Evolutionary conservation across 2,329 filamentous ascomycete species (phyloP), one percentile per base, ranked within the genome.

Genomic region (Aspergillus unguis): DNA sequence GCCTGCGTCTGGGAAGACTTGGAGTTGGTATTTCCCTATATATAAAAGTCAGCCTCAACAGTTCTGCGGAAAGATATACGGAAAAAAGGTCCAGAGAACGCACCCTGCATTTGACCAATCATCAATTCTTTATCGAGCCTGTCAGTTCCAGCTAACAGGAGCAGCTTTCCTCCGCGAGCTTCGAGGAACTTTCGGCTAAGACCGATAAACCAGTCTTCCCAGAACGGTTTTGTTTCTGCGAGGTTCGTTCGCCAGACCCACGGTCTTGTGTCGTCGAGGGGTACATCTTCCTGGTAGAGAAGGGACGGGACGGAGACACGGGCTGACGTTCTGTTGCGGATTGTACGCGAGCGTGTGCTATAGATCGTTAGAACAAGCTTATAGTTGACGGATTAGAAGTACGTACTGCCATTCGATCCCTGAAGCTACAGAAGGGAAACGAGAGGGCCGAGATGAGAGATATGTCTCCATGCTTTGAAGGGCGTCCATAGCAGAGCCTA

Each of bases 41-140:
- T 7, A 31, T 42, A 2, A 25, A 23, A 6, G 37, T 35, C 27
- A 28, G 28, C 33, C n/a, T 28, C 8, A n/a, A 35, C 27, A 23
- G 9, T 6, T 51, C 42, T 27, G 26, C 47, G 2, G 42, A 32
- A n/a, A 33, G 17, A 31, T 26, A 41, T 41, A 48, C 6, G 29
- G 52, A 29, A 6, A 33, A 37, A 41, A 8, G 3, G 28, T 35
- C n/a, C n/a, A 36, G 43, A 40, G 53, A 50, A 65, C 71, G 62
- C 75, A 88, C 90, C 92, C 77, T 96, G 92, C 92, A 96, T 96
- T 73, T 96, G 92, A 11, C 92, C 92, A 69, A 96, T 96, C 71
- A 90, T 96, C 65, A 96, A 74, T 66, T 95, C 92, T 59, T 89
- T 95, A 68, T 96, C 92, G 52, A 96, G 71, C 44, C 92, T 80